Conservation (phyloP, 2,329 filamentous ascomycete genomes). For the Bipolaris bicolor region DNA sequence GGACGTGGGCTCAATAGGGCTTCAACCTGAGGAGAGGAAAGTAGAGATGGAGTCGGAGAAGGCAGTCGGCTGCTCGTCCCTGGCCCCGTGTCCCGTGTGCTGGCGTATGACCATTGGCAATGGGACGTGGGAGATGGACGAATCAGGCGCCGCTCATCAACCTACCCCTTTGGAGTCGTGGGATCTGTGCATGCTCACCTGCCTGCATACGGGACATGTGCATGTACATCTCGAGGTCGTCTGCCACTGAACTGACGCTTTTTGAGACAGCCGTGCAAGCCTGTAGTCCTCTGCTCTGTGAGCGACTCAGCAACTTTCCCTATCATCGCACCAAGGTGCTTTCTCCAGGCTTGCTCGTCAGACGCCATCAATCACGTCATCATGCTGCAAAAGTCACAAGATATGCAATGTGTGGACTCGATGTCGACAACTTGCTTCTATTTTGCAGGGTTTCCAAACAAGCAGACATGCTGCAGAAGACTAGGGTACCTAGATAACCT, state of each 20-base stretch:
- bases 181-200: conserved; percentile 33
- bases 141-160: conserved; percentile 34
- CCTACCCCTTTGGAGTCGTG: conserved; percentile 33
- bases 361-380: conserved; percentile 24
- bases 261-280: conserved; percentile 14
- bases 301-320: background rate
- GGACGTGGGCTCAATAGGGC: conserved; percentile 2
- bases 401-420: background rate
- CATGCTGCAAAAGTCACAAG: background rate
- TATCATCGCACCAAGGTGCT: background rate
- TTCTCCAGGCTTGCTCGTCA: conserved; percentile 5
- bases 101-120: conserved; percentile 36
- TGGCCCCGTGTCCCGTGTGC: conserved; percentile 31
- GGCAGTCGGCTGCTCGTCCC: conserved; percentile 25
- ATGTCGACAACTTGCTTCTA: background rate
- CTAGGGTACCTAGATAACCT: background rate
- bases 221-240: conserved; percentile 16
- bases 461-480: background rate
- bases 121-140: conserved; percentile 28
- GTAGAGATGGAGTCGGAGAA: conserved; percentile 12
- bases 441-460: background rate
- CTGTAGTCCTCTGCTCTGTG: background rate
- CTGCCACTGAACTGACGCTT: conserved; percentile 8
- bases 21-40: conserved; percentile 10
- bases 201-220: conserved; percentile 27